phyloP scores from a whole-genome alignment of 768 basidiomycete species.

The Auricularia sp. region DNA sequence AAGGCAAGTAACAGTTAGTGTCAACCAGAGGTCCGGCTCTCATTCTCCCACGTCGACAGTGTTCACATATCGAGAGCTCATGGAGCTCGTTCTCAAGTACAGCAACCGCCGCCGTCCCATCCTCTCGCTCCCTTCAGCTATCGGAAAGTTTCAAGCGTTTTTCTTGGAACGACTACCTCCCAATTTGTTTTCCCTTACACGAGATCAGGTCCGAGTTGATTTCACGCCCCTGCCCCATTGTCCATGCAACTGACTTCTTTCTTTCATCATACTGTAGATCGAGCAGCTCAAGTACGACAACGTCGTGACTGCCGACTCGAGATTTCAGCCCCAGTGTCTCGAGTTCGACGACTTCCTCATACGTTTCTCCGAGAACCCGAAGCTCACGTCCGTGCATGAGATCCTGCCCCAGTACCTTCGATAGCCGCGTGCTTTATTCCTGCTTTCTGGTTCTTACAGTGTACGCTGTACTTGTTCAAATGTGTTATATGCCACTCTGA shows the following conservation, averaged over 20 bases:
- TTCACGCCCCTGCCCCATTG: neutral
- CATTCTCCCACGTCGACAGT: conserved; percentile 28
- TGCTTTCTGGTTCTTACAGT: neutral
- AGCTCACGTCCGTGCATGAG: conserved; percentile 16
- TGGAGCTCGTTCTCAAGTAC: conserved; percentile 51
- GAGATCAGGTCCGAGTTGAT: conserved; percentile 45
- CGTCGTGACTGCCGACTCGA: conserved; percentile 27
- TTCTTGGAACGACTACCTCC: conserved; percentile 54
- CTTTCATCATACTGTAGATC: conserved; percentile 29
- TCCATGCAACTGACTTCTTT: neutral
- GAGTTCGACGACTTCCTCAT: conserved; percentile 18
- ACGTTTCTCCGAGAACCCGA: conserved; percentile 18
- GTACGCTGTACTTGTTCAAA: too few relatives aligned
- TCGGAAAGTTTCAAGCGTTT: conserved; percentile 57
- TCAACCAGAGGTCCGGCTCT: too few relatives aligned
- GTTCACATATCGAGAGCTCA: conserved; percentile 56
- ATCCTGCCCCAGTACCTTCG: conserved; percentile 14
- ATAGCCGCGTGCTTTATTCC: neutral
- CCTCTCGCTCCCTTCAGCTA: conserved; percentile 50
- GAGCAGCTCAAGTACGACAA: conserved; percentile 56
- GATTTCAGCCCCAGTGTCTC: conserved; percentile 15
- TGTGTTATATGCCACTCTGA: too few relatives aligned
- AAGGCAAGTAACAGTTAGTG: conserved; percentile 16
- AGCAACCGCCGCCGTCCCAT: conserved; percentile 46
- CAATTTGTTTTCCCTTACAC: conserved; percentile 59